Percentiles rank a stretch among this genome's conserved stretches.
Evolutionary conservation across 2,329 filamentous ascomycete genomes (phyloP).

Genomic region (Scytalidium sp.): DNA sequence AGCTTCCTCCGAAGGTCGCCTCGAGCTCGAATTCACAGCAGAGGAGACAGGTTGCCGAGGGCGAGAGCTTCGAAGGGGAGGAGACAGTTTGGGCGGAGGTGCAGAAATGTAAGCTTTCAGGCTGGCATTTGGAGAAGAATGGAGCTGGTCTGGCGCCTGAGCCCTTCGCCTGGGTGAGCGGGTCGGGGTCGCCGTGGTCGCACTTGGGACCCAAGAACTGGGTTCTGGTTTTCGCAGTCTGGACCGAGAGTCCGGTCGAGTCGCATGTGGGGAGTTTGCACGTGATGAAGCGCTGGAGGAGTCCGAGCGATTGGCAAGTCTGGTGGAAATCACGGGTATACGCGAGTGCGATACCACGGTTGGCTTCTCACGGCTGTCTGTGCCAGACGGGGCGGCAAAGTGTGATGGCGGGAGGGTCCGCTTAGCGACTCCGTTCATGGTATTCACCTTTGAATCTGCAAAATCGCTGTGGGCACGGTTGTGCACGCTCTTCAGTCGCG

Average conservation of each 20-base stretch:
- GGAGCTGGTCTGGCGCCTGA: constrained; percentile 15
- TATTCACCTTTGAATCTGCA: constrained; percentile 30
- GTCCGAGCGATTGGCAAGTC: constrained; percentile 37
- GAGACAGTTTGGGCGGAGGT: constrained; percentile 70
- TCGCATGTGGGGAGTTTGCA: constrained; percentile 53
- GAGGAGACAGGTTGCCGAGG: constrained; percentile 76
- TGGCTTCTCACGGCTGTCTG: constrained; percentile 6
- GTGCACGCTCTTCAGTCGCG: constrained; percentile 36
- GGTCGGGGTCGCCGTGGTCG: constrained; percentile 40
- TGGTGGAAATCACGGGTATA: constrained; percentile 21
- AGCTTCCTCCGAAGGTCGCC: constrained; percentile 49
- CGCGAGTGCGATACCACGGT: constrained; percentile 16
- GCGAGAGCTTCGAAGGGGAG: constrained; percentile 75
- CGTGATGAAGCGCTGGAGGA: constrained; percentile 51
- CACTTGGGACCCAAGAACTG: constrained; percentile 23
- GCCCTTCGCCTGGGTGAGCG: constrained; percentile 24
- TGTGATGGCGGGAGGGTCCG: constrained; percentile 26
- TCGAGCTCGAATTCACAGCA: constrained; percentile 69
- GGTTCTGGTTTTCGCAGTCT: constrained; percentile 21
- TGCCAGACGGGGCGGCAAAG: constrained; percentile 17
- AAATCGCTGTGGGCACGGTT: constrained; percentile 60
- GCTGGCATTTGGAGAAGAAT: constrained; percentile 43
- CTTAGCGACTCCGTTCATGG: constrained; percentile 19
- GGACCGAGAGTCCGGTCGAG: constrained; percentile 33
- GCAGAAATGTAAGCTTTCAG: constrained; percentile 73